Evolutionary conservation across 495 filamentous ascomycete species (phyloP).

Genomic region (Trichoderma orchidacearum): DNA sequence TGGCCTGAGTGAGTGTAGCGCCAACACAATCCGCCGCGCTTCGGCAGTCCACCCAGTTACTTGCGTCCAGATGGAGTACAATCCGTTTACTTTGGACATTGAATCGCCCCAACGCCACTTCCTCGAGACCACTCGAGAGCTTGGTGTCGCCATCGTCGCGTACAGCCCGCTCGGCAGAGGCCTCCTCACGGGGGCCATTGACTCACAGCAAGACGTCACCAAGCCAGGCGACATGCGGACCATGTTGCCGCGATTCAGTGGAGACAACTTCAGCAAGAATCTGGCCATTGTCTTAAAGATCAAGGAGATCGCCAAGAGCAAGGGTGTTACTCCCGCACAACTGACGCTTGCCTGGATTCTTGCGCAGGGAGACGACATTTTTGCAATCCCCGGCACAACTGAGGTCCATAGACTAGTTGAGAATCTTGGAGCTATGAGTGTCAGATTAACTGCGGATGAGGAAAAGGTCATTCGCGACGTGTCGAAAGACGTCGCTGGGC

Average conservation of each 20-base stretch:
- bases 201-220: slow-evolving; percentile 27
- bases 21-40: slow-evolving; percentile 44
- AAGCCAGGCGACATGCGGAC: slow-evolving; percentile 30
- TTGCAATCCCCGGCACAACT: slow-evolving; percentile 47
- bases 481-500: neutral
- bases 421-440: slow-evolving; percentile 29
- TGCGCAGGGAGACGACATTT: slow-evolving; percentile 43
- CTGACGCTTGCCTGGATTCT: slow-evolving; percentile 46
- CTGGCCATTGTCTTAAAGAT: slow-evolving; percentile 30
- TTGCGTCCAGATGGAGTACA: slow-evolving; percentile 53
- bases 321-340: slow-evolving; percentile 33
- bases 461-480: slow-evolving; percentile 27
- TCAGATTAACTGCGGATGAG: slow-evolving; percentile 28
- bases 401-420: slow-evolving; percentile 34
- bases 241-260: slow-evolving; percentile 30
- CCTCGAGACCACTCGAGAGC: slow-evolving; percentile 41
- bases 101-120: slow-evolving; percentile 32
- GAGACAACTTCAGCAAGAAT: slow-evolving; percentile 39
- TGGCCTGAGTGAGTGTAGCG: slow-evolving; percentile 41
- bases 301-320: slow-evolving; percentile 27
- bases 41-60: slow-evolving; percentile 43
- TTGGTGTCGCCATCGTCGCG: slow-evolving; percentile 46
- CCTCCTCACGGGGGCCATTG: slow-evolving; percentile 37
- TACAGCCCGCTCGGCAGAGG: slow-evolving; percentile 51
- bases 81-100: slow-evolving; percentile 42